Conservation (phyloP, 2,329 filamentous ascomycete genomes). For the Periglandula ipomoeae region DNA sequence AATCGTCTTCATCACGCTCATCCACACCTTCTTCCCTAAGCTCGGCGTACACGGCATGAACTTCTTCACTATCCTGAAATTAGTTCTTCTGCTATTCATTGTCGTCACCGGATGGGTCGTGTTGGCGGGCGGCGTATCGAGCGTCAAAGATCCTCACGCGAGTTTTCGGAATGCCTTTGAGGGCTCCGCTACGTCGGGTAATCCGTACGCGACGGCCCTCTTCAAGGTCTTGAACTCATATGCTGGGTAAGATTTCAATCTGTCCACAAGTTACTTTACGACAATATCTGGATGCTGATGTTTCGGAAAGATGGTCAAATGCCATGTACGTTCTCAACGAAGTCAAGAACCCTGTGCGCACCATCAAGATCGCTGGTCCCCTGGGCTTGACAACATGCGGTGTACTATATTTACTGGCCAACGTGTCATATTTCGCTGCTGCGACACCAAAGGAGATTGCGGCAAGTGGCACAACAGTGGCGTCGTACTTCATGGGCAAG, state of each 20-base stretch:
- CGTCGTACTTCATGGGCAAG: constrained; percentile 51
- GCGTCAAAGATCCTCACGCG: constrained; percentile 35
- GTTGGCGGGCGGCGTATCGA: constrained; percentile 36
- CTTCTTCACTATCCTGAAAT: constrained; percentile 50
- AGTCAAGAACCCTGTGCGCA: constrained; percentile 44
- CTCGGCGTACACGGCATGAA: constrained; percentile 52
- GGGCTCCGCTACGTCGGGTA: constrained; percentile 18
- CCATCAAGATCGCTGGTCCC: constrained; percentile 46
- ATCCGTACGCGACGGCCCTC: constrained; percentile 47
- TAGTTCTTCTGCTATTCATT: constrained; percentile 49
- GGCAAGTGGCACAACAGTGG: constrained; percentile 49
- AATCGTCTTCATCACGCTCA: constrained; percentile 42
- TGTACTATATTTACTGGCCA: constrained; percentile 53
- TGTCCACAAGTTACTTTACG: too few relatives aligned
- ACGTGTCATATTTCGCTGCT: constrained; percentile 57
- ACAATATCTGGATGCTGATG: too few relatives aligned
- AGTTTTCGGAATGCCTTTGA: constrained; percentile 50
- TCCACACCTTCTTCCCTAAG: constrained; percentile 45
- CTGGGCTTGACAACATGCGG: constrained; percentile 50
- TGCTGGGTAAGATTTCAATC: too few relatives aligned
- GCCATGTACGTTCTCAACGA: constrained; percentile 54
- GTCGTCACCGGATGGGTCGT: constrained; percentile 52
- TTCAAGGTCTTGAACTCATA: constrained; percentile 52
- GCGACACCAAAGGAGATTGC: constrained; percentile 50
- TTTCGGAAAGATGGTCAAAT: too few relatives aligned